phyloP scores from a whole-genome alignment of 805 yeast genomes.

The Debaryomyces hansenii region DNA sequence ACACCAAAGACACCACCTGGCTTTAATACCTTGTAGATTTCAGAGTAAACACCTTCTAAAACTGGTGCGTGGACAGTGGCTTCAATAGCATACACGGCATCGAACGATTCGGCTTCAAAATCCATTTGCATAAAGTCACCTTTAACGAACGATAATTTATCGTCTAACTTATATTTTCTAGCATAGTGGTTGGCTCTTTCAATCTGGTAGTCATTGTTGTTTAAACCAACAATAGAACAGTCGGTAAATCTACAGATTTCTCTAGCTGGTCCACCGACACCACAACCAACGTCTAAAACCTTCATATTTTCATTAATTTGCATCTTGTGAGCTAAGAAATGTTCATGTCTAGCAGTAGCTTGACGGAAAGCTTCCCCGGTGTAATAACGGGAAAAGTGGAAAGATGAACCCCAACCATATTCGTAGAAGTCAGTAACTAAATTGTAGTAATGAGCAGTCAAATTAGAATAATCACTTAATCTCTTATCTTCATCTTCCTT shows the following conservation, averaged over 20 bases:
- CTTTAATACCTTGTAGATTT: constrained; percentile 91
- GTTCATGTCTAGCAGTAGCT: constrained; percentile 97
- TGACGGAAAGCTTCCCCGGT: constrained; percentile 91
- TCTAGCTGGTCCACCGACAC: constrained; percentile 99
- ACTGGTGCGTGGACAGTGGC: constrained; percentile 98
- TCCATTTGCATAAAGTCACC: constrained; percentile 99
- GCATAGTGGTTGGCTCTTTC: constrained; percentile 88
- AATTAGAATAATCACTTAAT: constrained; percentile 80
- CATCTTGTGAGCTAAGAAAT: constrained; percentile 86
- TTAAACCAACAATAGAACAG: constrained; percentile 82
- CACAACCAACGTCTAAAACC: constrained; percentile 97
- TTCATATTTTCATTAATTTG: constrained; percentile 75
- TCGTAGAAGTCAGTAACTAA: constrained; percentile 97
- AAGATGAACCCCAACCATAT: constrained; percentile 98
- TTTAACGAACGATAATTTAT: constrained; percentile 82
- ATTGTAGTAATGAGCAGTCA: constrained; percentile 95
- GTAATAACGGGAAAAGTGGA: constrained; percentile 95
- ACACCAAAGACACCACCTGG: constrained; percentile 99
- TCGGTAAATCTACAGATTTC: constrained; percentile 92
- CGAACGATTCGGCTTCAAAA: constrained; percentile 84
- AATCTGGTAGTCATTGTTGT: constrained; percentile 96
- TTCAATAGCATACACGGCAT: constrained; percentile 97
- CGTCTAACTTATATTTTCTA: constrained; percentile 56
- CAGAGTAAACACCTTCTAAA: constrained; percentile 91
- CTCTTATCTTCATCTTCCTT: constrained; percentile 70